Conservation (phyloP, 2,329 filamentous ascomycete genomes). For the Monosporascus ibericus region DNA sequence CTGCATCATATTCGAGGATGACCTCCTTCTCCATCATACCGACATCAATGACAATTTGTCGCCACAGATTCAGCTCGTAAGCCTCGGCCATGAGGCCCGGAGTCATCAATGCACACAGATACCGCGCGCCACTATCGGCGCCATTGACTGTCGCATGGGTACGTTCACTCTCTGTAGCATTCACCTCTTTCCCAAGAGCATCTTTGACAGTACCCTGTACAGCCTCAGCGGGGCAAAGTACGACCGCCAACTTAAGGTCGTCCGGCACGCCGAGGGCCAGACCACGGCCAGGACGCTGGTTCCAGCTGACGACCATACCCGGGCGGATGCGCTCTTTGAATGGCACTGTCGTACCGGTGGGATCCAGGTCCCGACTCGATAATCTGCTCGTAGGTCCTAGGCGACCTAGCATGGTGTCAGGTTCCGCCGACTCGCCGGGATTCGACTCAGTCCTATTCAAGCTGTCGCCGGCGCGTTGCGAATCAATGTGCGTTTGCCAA, state of each 20-base stretch:
- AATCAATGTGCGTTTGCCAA: conserved; percentile 36
- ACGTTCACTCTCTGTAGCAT: conserved; percentile 9
- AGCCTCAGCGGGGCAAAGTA: conserved; percentile 23
- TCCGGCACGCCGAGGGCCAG: conserved; percentile 3
- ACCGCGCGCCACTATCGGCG: conserved; percentile 12
- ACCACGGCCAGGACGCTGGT: conserved; percentile 5
- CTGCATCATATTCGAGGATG: conserved; percentile 36
- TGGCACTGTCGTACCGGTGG: conserved; percentile 15
- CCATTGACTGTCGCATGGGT: conserved; percentile 9
- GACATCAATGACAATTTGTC: conserved; percentile 27
- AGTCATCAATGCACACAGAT: conserved; percentile 31
- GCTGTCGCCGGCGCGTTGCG: too few species aligned
- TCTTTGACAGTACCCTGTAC: background rate
- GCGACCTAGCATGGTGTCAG: background rate
- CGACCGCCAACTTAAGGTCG: conserved; percentile 22
- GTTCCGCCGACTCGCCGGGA: conserved; percentile 1
- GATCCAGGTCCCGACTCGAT: conserved; percentile 25
- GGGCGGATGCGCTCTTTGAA: conserved; percentile 36
- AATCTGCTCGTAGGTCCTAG: background rate
- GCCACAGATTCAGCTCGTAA: conserved; percentile 35
- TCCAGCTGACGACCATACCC: conserved; percentile 35
- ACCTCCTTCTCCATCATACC: conserved; percentile 35
- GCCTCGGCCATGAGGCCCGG: conserved; percentile 28
- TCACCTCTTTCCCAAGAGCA: background rate
- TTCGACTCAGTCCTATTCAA: too few species aligned